Evolutionary conservation across 2,329 filamentous ascomycete species (phyloP), one percentile per base, ranked within the genome.

Genomic region (Trichoderma polysporum): DNA sequence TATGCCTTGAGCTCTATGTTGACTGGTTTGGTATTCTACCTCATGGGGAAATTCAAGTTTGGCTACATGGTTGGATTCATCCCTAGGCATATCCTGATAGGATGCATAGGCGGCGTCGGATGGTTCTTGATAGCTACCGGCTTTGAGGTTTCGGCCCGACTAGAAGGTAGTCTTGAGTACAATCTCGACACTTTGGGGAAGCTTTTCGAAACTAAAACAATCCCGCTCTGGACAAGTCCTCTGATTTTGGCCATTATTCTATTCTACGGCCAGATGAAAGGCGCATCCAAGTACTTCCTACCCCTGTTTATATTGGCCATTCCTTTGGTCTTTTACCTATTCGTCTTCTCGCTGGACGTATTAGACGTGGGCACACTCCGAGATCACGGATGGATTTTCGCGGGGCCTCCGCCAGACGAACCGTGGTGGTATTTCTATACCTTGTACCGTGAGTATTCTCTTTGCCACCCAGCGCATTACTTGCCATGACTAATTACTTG

Each of bases 401-500:
- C 92, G 72, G 91, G 91, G 0, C 94, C 95, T 1, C 90, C 91
- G 53, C 90, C 90, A 10, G 91, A 88, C 13, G 92, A 97, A 73
- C 93, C 95, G 0, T 99, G 96, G 88, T 99, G 95, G 87, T 93
- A 95, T 76, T 99, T 99, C 74, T 99, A 97, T 80, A 96, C 93
- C 0, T 86, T 98, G 56, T 99, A 97, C 79, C 90, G 92, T 94
- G 83, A 84, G 88, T 81, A 47, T 47, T 13, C 10, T 22, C 39
- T 9, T 31, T 15, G 3, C n/a, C 33, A 39, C 19, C 49, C 15
- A 22, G 2, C 29, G 17, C 13, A 27, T 41, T 0, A 41, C 13
- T 39, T 9, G 2, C 12, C 15, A 22, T 6, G 9, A 27, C 17
- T 53, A 56, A 39, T 13, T n/a, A 25, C 1, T 66, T 22, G 3